Base-by-base conservation (phyloP, 768 basidiomycete species). In the Galerina marginata region DNA sequence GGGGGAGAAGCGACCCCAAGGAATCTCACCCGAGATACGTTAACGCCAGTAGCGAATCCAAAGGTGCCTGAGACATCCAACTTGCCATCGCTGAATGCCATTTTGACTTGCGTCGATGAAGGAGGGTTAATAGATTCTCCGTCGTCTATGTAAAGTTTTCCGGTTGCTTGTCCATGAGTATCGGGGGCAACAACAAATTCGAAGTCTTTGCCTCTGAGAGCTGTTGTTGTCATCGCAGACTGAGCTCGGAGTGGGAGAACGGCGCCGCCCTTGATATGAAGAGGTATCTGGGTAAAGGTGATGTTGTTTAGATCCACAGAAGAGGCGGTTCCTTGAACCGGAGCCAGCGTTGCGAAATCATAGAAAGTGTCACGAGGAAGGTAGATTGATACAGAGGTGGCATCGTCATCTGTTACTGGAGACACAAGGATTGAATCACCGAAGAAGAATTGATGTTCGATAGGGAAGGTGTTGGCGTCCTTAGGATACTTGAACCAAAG, bases 401-500 rank as follows among this genome's bases (percentile, higher is more conserved):
- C 70, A 67, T 84, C 79, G 61, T 87, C 84, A 26, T 83, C 80
- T 0, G 86, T 86, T 25, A 90, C 88, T 11, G 89, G 89, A 0
- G 87, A 87, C 6, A 90, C 86, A 48, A 90, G 84, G 68, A 91
- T 76, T 9, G 85, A 84, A 64, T 83, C 77, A 10, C 88, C 89
- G 65, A 79, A 90, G 78, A 90, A 82, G 80, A 87, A 90, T 65
- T 91, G 89, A 39, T 83, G 78, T 62, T 89, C 88, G 68, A 89
- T 83, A 4, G 75, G 67, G 70, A 78, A 90, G 0, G 88, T 89
- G 38, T 78, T 74, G 1, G 73, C 12, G 70, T 91, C 89, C 56
- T 83, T 79, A 6, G 89, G 88, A 65, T 89, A 91, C 61, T 83
- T 82, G 81, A 82, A 89, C 80, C 81, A 90, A 37, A 89, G 70